These are phyloP conservation scores for Tuber borchii DNA, from an alignment of 495 filamentous ascomycete genomes.

Conservation along the genomic window DNA sequence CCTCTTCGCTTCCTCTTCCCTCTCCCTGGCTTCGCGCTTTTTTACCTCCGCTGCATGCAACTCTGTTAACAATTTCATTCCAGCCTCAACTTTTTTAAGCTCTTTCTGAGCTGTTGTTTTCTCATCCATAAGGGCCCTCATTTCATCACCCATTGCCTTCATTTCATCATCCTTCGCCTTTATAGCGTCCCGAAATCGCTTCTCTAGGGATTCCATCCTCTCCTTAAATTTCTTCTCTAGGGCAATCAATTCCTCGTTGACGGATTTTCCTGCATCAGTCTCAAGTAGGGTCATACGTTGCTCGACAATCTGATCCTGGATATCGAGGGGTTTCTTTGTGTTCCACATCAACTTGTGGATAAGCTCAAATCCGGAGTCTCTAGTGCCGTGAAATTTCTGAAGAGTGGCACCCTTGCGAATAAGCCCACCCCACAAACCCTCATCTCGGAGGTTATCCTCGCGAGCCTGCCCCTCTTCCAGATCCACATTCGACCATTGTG, in stretches of 20 bases:
- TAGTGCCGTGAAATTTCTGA: constrained; percentile 36
- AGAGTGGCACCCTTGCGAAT: constrained; percentile 35
- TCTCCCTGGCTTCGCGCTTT: too few relatives aligned
- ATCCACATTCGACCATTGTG: constrained; percentile 44
- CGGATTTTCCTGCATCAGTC: constrained; percentile 42
- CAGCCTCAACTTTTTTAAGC: not conserved
- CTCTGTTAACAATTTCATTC: not conserved
- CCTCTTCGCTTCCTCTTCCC: not conserved
- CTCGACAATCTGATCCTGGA: constrained; percentile 45
- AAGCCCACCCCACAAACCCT: constrained; percentile 46
- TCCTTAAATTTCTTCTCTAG: constrained; percentile 14
- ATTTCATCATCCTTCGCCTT: not conserved
- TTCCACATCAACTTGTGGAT: constrained; percentile 21
- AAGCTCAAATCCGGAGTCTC: constrained; percentile 41
- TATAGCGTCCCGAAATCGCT: not conserved
- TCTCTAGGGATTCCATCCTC: not conserved
- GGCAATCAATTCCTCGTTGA: constrained; percentile 37
- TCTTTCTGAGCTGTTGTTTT: not conserved
- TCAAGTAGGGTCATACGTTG: constrained; percentile 39
- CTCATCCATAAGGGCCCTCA: not conserved
- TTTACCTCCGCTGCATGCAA: too few relatives aligned
- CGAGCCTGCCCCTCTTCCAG: constrained; percentile 18
- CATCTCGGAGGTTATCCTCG: constrained; percentile 42
- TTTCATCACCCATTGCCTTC: too few relatives aligned
- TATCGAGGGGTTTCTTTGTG: constrained; percentile 36